Base-by-base conservation (phyloP, 192 early-diverging fungal species). In the Entomortierella chlamydospora region DNA sequence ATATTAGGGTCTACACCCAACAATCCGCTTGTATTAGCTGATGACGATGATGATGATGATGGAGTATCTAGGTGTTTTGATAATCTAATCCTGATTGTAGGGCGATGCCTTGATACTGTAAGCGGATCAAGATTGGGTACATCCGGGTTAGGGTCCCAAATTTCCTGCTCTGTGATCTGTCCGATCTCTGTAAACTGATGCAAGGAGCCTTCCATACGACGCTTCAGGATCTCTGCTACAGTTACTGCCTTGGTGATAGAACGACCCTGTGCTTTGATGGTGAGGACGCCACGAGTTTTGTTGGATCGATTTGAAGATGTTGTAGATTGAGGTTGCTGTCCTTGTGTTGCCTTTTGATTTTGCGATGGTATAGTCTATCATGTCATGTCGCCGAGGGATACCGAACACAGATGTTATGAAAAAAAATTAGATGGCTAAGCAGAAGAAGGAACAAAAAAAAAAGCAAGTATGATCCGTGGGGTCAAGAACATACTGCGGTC, bases 141-240 rank as follows among this genome's bases (percentile, higher is more conserved):
- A n/a, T 77, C 73, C 11, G 65, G 66, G 43, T 68, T 77, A 13
- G 73, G 73, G 23, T 77, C 73, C 73, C 73, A 77, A 29, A 77
- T 68, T 43, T 77, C 73, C 26, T 68, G 58, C 47, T 77, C 73
- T 42, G 73, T 68, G 47, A 69, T 26, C 34, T 77, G 73, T 2
- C 87, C 87, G 13, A 88, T 83, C 41, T 88, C 85, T 33, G 82
- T 88, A 30, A 86, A 88, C 42, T 88, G 87, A 61, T 88, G 83
- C 12, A 88, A 55, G 1, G 70, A 59, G 9, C 85, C 84, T 29
- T 83, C 83, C 73, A 90, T 68, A 1, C 81, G 56, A 50, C 91
- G 81, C 50, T 92, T 92, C 23, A 90, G 81, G 37, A 92, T 92
- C 61, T 92, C 91, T 9, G 84, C 85, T 18, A 92, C 86, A 0